These are phyloP conservation scores for Rosa multiflora DNA, from an alignment of 306 rosid species.

Conservation along the genomic window DNA sequence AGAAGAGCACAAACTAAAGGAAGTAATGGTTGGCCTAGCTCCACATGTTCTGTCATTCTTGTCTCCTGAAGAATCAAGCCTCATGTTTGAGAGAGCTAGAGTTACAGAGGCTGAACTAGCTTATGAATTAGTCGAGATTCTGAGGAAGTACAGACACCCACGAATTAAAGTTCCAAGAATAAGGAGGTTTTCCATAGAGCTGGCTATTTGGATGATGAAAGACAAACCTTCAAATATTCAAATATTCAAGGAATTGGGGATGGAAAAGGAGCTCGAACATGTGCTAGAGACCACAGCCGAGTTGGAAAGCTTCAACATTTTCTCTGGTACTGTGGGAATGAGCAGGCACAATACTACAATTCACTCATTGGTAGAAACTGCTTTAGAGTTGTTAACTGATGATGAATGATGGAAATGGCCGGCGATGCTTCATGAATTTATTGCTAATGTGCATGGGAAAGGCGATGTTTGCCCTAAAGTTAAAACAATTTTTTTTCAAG, in stretches of 20 bases:
- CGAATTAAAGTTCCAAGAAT: slow-evolving; percentile 74
- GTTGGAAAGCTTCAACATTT: slow-evolving; percentile 89
- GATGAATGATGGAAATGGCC: slow-evolving; percentile 14
- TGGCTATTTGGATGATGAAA: slow-evolving; percentile 92
- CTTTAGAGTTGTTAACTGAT: slow-evolving; percentile 47
- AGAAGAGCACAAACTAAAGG: slow-evolving; percentile 77
- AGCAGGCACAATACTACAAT: slow-evolving; percentile 71
- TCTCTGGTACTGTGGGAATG: slow-evolving; percentile 87
- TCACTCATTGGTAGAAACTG: slow-evolving; percentile 77
- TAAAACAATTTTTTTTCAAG: slow-evolving; percentile 1
- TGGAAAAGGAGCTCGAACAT: slow-evolving; percentile 62
- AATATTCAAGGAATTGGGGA: slow-evolving; percentile 49
- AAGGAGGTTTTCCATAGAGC: slow-evolving; percentile 78
- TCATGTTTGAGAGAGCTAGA: slow-evolving; percentile 51
- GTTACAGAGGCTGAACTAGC: slow-evolving; percentile 63
- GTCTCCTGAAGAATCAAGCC: slow-evolving; percentile 62
- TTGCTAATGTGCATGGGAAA: not conserved
- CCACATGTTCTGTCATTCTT: slow-evolving; percentile 66
- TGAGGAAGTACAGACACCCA: slow-evolving; percentile 63
- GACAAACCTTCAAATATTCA: slow-evolving; percentile 49
- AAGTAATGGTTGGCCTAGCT: slow-evolving; percentile 92
- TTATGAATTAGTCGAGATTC: slow-evolving; percentile 48
- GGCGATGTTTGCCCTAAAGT: too few species aligned
- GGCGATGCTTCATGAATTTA: not conserved
- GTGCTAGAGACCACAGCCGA: slow-evolving; percentile 92